phyloP scores from a whole-genome alignment of 148 eudicot species.

The Fagopyrum homotropicum region DNA sequence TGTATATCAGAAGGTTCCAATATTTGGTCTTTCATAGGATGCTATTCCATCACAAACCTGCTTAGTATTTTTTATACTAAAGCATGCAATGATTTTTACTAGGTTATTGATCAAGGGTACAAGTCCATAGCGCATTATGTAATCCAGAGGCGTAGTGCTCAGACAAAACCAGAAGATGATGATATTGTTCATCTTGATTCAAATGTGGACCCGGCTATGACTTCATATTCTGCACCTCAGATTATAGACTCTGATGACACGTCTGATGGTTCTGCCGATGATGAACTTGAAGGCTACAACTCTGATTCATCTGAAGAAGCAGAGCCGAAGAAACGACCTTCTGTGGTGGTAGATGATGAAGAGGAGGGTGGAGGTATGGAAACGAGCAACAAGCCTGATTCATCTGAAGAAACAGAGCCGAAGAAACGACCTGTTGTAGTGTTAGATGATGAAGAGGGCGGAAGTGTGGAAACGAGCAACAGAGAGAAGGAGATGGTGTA shows the following conservation, averaged over 20 bases:
- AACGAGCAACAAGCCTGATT: conserved; percentile 1
- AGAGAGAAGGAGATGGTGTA: background rate
- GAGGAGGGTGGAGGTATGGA: background rate
- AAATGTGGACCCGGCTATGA: background rate
- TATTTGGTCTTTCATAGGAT: background rate
- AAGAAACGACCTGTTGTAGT: background rate
- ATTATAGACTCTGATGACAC: background rate
- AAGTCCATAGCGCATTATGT: conserved; percentile 77
- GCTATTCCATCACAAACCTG: background rate
- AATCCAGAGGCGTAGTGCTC: conserved; percentile 31
- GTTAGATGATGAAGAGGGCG: conserved; percentile 1
- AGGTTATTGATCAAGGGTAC: conserved; percentile 48
- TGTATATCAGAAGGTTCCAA: conserved; percentile 35
- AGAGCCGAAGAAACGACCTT: background rate
- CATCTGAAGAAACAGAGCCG: background rate
- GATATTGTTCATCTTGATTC: conserved; percentile 18
- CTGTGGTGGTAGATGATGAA: conserved; percentile 1
- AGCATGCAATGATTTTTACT: background rate
- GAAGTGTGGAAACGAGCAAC: background rate
- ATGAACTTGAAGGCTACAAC: conserved; percentile 5
- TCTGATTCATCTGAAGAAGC: conserved; percentile 10
- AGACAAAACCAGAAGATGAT: conserved; percentile 15
- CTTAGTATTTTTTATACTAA: background rate
- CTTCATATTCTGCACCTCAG: background rate
- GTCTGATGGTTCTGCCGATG: background rate